Base-by-base conservation (phyloP, 2,329 filamentous ascomycete genomes). In the Venturia asperata region DNA sequence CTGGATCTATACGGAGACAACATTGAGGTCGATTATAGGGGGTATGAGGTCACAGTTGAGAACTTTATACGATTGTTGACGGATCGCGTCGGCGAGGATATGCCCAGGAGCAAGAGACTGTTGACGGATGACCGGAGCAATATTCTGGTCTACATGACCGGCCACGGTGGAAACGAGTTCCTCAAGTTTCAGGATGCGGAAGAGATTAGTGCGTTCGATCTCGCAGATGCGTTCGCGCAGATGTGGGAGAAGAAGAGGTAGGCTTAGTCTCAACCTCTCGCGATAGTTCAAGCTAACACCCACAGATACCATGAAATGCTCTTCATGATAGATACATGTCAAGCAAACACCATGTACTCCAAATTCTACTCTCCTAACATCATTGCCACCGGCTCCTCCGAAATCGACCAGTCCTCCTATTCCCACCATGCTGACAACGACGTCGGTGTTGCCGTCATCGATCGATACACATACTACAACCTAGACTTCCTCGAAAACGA, bases 301-400 rank as follows among this genome's bases (percentile, higher is more conserved):
- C 49, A 27, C 69, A 89, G 88, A 74, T 99, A 97, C 77, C 91
- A 97, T 75, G 94, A 99, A 77, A 87, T 99, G 70, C 85, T 99
- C 66, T 99, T 99, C 81, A 99, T 99, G 94, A 99, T 99, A 77
- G 94, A 99, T 76, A 99, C 94, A 0, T 99, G 94, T 79, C 94
- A 99, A 79, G 94, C 94, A 65, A 99, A 99, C 76, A 99, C 94
- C 41, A 97, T 99, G 92, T 99, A 96, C 79, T 93, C 88, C 74
- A 93, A 96, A 71, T 91, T 99, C 73, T 99, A 99, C 81, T 96
- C 92, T 5, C 93, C 93, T 61, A 97, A 97, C 73, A 97, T 99
- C 72, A 92, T 99, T 72, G 94, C 94, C 0, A 99, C 95, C 0
- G 94, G 94, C n/a, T 96, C 91, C 41, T 95, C 90, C 3, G 92